phyloP scores from a whole-genome alignment of 345 rosid genomes.

The Linum lewisii region DNA sequence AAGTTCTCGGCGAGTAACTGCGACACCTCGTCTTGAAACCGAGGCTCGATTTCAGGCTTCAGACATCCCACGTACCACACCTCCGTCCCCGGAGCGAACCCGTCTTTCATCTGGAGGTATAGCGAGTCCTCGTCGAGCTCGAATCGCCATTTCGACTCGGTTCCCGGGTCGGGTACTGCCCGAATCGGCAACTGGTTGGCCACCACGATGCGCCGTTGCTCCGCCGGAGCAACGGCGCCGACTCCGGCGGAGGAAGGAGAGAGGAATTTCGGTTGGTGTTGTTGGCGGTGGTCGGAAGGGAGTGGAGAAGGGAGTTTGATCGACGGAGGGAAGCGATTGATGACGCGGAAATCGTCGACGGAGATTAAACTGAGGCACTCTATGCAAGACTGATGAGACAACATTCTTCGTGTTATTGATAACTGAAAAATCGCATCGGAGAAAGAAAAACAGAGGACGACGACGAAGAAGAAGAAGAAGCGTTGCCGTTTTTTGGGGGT shows the following conservation, averaged over 20 bases:
- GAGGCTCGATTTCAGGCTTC: constrained; percentile 36
- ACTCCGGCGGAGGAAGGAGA: constrained; percentile 5
- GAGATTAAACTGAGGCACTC: constrained; percentile 50
- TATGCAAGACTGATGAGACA: constrained; percentile 33
- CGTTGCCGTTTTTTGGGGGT: no score
- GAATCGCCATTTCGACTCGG: constrained; percentile 33
- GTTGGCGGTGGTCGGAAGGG: constrained; percentile 26
- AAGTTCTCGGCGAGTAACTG: constrained; percentile 38
- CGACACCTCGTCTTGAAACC: constrained; percentile 55
- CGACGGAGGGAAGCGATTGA: constrained; percentile 50
- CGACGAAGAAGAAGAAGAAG: neutral
- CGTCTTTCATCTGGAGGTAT: constrained; percentile 50
- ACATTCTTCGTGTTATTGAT: constrained; percentile 17
- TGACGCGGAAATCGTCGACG: constrained; percentile 43
- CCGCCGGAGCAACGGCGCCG: neutral
- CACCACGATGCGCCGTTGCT: constrained; percentile 46
- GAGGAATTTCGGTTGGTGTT: neutral
- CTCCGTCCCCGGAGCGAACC: constrained; percentile 41
- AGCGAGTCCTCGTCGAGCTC: constrained; percentile 54
- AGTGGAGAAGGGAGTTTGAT: constrained; percentile 42
- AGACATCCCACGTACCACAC: constrained; percentile 57
- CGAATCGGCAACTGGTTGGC: constrained; percentile 62
- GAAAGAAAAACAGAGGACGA: neutral
- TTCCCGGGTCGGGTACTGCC: constrained; percentile 23
- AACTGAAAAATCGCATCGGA: neutral